These are phyloP conservation scores for Hordeum marinum DNA, from an alignment of 176 grass and related monocot genomes.

Conservation along the genomic window DNA sequence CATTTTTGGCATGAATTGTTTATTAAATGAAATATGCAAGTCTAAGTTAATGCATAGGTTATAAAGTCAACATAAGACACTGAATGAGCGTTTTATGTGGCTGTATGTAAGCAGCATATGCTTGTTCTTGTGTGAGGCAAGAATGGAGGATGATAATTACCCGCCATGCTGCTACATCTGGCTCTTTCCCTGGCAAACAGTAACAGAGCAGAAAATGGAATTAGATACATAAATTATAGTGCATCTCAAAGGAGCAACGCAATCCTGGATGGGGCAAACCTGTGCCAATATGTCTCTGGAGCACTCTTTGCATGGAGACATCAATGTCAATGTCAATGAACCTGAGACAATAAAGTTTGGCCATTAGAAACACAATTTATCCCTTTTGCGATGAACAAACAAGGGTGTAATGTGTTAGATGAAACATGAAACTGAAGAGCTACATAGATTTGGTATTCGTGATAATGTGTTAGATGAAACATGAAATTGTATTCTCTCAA, in stretches of 20 bases:
- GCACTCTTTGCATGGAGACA: slow-evolving; percentile 74
- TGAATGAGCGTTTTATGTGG: background rate
- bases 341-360: slow-evolving; percentile 28
- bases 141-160: slow-evolving; percentile 40
- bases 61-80: background rate
- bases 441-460: background rate
- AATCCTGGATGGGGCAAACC: slow-evolving; percentile 37
- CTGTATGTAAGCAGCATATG: background rate
- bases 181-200: slow-evolving; percentile 68
- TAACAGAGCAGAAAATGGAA: background rate
- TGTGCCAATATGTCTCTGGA: slow-evolving; percentile 79
- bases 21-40: background rate
- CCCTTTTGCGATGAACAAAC: background rate
- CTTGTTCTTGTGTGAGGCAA: background rate
- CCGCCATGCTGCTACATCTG: slow-evolving; percentile 79
- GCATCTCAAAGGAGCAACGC: background rate
- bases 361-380: slow-evolving; percentile 17
- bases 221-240: background rate
- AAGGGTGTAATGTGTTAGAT: background rate
- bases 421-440: background rate
- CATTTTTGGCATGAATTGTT: background rate
- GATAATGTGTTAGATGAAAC: no score
- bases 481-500: background rate
- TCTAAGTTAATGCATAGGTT: background rate
- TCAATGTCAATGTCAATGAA: slow-evolving; percentile 93